These are phyloP conservation scores for Amaranthus tricolor DNA, from an alignment of 179 eudicot species.

Conservation along the genomic window DNA sequence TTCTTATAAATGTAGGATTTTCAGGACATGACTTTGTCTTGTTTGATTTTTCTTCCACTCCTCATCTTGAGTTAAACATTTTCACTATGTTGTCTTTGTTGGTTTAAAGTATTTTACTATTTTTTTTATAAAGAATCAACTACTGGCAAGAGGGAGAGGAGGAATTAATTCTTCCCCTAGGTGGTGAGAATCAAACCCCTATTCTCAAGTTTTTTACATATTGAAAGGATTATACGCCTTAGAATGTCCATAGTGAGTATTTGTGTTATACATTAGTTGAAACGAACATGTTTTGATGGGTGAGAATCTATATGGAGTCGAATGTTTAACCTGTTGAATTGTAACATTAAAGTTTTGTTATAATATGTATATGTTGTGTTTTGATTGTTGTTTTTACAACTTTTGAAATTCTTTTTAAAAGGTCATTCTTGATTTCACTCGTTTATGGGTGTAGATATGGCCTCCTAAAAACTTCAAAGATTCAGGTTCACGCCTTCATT, in stretches of 20 bases:
- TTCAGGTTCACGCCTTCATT: slow-evolving; percentile 84
- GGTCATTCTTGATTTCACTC: not conserved
- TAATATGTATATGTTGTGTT: not conserved
- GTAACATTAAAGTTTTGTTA: not conserved
- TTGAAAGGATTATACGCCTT: not conserved
- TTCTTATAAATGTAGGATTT: too few species aligned
- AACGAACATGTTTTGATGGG: not conserved
- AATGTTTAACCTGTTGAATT: not conserved
- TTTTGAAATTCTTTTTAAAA: not conserved
- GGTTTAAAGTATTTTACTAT: not conserved
- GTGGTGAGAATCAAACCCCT: too few species aligned
- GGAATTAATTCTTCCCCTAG: too few species aligned
- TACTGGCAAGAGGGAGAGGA: too few species aligned
- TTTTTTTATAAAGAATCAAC: too few species aligned
- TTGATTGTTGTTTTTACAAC: not conserved
- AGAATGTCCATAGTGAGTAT: not conserved
- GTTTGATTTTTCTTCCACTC: not conserved
- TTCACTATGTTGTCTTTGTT: not conserved
- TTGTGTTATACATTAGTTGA: not conserved
- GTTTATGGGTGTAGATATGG: slow-evolving; percentile 71
- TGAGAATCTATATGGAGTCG: not conserved
- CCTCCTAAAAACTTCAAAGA: slow-evolving; percentile 94
- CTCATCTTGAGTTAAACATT: not conserved
- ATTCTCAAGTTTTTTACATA: not conserved
- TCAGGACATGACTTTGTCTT: not conserved